Evolutionary conservation across 495 filamentous ascomycete genomes (phyloP).

Genomic region (Daldinia childiae): DNA sequence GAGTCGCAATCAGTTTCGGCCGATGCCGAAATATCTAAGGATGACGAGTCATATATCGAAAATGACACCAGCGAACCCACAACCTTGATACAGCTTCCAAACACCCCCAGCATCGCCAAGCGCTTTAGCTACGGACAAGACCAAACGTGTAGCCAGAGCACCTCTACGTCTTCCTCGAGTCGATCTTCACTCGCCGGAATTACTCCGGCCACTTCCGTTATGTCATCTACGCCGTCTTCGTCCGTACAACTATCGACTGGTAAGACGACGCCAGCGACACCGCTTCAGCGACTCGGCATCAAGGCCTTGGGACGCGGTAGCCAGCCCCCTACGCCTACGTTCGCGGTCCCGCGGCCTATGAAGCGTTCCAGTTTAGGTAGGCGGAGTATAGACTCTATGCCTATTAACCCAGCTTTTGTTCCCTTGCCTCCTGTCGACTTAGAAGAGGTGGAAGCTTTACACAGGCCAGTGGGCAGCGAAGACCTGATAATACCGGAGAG

Average conservation of each 20-base stretch:
- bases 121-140: conserved; percentile 32
- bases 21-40: conserved; percentile 10
- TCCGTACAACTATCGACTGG: conserved; percentile 43
- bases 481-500: conserved; percentile 77
- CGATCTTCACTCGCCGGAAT: conserved; percentile 26
- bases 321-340: conserved; percentile 49
- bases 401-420: conserved; percentile 54
- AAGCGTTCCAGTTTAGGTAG: conserved; percentile 71
- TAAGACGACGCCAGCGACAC: conserved; percentile 46
- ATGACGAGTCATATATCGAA: conserved; percentile 12
- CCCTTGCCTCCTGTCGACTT: conserved; percentile 55
- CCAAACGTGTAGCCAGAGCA: conserved; percentile 28
- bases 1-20: conserved; percentile 15
- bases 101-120: conserved; percentile 34
- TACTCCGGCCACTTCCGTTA: conserved; percentile 49
- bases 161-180: conserved; percentile 38
- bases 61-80: not conserved
- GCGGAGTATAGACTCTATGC: conserved; percentile 53
- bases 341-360: conserved; percentile 58
- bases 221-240: conserved; percentile 25
- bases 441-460: conserved; percentile 52
- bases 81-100: conserved; percentile 6
- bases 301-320: conserved; percentile 51
- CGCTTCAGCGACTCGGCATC: conserved; percentile 58
- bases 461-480: conserved; percentile 70